These are phyloP conservation scores for Yarrowia sp. DNA, from an alignment of 805 yeast species.

Conservation along the genomic window DNA sequence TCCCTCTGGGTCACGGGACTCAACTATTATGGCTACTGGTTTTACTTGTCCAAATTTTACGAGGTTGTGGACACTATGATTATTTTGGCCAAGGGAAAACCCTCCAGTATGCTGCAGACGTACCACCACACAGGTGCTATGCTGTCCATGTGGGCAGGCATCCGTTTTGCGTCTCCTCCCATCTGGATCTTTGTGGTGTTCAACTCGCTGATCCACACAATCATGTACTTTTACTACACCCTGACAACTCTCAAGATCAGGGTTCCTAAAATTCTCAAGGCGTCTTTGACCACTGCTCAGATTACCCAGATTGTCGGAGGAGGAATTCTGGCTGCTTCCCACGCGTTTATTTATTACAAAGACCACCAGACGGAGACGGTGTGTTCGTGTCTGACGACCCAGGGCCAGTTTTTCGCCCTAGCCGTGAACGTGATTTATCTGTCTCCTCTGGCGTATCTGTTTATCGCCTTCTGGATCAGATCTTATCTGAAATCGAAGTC, in stretches of 20 bases:
- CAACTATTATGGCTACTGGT: slow-evolving; percentile 66
- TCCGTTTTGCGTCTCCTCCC: slow-evolving; percentile 72
- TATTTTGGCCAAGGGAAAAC: slow-evolving; percentile 71
- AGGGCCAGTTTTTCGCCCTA: slow-evolving; percentile 69
- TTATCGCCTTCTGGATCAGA: slow-evolving; percentile 69
- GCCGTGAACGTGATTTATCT: slow-evolving; percentile 68
- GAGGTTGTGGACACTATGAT: slow-evolving; percentile 74
- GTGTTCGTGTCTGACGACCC: slow-evolving; percentile 60
- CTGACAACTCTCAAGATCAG: slow-evolving; percentile 64
- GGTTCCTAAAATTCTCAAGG: slow-evolving; percentile 65
- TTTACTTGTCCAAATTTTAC: slow-evolving; percentile 73
- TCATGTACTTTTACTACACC: slow-evolving; percentile 75
- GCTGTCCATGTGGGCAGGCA: slow-evolving; percentile 83
- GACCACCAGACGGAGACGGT: slow-evolving; percentile 56
- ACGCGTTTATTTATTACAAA: slow-evolving; percentile 65
- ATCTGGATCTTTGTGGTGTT: slow-evolving; percentile 82
- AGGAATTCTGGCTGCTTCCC: slow-evolving; percentile 70
- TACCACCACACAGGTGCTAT: slow-evolving; percentile 83
- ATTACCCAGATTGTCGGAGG: slow-evolving; percentile 73
- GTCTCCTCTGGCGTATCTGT: slow-evolving; percentile 70
- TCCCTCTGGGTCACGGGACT: slow-evolving; percentile 67
- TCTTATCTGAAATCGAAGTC: slow-evolving; percentile 40
- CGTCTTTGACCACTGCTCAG: slow-evolving; percentile 68
- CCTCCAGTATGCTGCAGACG: slow-evolving; percentile 69
- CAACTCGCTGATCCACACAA: slow-evolving; percentile 77